Evolutionary conservation across 257 asterid genomes (phyloP).

Genomic region (Solanum okadae): DNA sequence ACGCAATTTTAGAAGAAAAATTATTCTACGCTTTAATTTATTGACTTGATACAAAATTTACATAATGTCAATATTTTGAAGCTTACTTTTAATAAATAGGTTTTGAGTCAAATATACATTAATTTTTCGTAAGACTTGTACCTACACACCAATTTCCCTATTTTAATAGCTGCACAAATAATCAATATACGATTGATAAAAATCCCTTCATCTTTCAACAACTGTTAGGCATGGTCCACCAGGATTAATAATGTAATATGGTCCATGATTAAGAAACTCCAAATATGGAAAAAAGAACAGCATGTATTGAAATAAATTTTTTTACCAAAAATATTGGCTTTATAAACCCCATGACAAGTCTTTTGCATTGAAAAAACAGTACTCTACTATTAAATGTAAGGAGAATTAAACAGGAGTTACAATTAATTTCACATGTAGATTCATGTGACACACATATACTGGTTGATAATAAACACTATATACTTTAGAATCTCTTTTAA

Average conservation of each 20-base stretch:
- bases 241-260: too few species aligned
- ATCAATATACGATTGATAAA: too few species aligned
- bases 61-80: too few species aligned
- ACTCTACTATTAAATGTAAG: neutral
- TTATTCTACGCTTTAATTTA: too few species aligned
- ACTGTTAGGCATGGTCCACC: neutral
- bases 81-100: neutral
- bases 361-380: neutral
- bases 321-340: neutral
- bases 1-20: neutral
- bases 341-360: neutral
- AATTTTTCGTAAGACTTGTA: neutral
- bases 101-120: neutral
- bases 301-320: neutral
- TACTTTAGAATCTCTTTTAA: neutral
- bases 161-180: neutral
- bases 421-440: neutral
- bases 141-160: neutral
- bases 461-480: neutral
- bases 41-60: neutral
- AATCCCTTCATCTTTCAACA: neutral
- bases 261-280: neutral
- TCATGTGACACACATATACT: neutral
- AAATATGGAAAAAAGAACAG: too few species aligned
- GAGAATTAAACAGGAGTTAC: neutral